Evolutionary conservation across 805 yeast species (phyloP).

Genomic region (Metschnikowia lochheadii): DNA sequence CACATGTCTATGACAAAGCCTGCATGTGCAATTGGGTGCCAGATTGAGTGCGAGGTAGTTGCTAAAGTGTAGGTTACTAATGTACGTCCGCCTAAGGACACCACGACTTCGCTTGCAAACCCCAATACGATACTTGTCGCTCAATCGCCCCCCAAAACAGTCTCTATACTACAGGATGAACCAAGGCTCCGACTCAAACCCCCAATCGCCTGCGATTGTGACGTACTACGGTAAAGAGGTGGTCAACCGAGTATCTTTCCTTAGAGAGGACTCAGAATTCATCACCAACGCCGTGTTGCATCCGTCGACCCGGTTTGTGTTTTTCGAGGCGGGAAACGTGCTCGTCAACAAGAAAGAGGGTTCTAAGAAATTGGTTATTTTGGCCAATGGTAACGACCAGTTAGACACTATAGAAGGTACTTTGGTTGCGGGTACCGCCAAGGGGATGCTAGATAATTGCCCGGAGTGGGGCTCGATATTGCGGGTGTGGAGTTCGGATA

Average conservation of each 20-base stretch:
- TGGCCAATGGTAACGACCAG: slow-evolving; percentile 36
- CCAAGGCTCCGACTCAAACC: slow-evolving; percentile 1
- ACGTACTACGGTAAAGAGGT: slow-evolving; percentile 47
- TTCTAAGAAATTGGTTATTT: slow-evolving; percentile 26
- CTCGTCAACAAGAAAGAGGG: slow-evolving; percentile 27
- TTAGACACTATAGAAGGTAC: slow-evolving; percentile 17
- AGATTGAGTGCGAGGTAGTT: slow-evolving; percentile 1
- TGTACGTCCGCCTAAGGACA: slow-evolving; percentile 2
- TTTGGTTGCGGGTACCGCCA: slow-evolving; percentile 13
- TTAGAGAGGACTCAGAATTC: slow-evolving; percentile 53
- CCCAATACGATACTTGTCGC: slow-evolving; percentile 1
- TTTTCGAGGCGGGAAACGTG: slow-evolving; percentile 32
- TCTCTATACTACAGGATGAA: slow-evolving; percentile 11
- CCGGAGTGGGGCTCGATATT: slow-evolving; percentile 12
- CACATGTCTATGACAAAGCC: background rate
- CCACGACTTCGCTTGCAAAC: background rate
- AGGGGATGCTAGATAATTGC: slow-evolving; percentile 20
- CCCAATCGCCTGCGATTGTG: slow-evolving; percentile 9
- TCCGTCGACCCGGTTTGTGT: slow-evolving; percentile 47
- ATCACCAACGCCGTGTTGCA: slow-evolving; percentile 43
- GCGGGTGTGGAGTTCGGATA: slow-evolving; percentile 29
- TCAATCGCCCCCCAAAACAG: background rate
- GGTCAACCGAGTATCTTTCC: slow-evolving; percentile 60
- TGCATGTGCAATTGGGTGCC: background rate
- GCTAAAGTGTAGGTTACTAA: slow-evolving; percentile 1